Base-by-base conservation (phyloP, 2,329 filamentous ascomycete species). In the Neocatenulostroma microsporum region DNA sequence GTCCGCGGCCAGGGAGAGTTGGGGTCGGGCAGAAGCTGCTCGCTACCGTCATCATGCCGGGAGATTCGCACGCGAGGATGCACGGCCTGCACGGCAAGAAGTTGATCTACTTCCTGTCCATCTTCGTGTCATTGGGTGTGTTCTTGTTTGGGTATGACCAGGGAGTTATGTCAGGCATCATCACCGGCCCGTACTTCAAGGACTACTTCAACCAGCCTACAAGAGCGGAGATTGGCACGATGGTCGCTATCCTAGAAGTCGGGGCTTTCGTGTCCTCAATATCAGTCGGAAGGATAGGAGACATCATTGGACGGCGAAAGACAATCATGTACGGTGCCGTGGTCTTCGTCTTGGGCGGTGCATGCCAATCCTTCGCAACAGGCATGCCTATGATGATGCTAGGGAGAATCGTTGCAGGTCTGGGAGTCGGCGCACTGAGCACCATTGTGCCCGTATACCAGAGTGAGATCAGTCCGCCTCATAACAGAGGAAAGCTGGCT, bases 41-140 rank as follows among this genome's bases (percentile, higher is more conserved):
- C 53, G 84, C 82, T 51, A 64, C 72, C 69, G 82, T 93, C 74
- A 95, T 98, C 88, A 79, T 86, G 44, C 74, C 75, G 50, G 79
- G 80, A 59, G 79, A 84, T 61, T 64, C 70, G 36, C 69, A 69
- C 47, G 74, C 79, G 58, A 79, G 82, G 59, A 81, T 86, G 55
- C 84, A 91, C 68, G 91, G 91, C 71, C 76, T 98, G 53, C 94
- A 93, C 55, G 91, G 91, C 68, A 94, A 93, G 71, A 80, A 89
- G 64, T 72, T 98, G 56, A 76, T 98, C 82, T 95, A 76, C 54
- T 77, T 62, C 42, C 44, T 70, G 61, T 57, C 51, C 24, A 56
- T 54, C 42, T 61, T 49, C 49, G 49, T 65, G 38, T 60, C 54
- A 12, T 41, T 91, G 55, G 85, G 85, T 35, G 85, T 93, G 18